Evolutionary conservation across 2,329 filamentous ascomycete species (phyloP).

Genomic region (Alternaria arborescens): DNA sequence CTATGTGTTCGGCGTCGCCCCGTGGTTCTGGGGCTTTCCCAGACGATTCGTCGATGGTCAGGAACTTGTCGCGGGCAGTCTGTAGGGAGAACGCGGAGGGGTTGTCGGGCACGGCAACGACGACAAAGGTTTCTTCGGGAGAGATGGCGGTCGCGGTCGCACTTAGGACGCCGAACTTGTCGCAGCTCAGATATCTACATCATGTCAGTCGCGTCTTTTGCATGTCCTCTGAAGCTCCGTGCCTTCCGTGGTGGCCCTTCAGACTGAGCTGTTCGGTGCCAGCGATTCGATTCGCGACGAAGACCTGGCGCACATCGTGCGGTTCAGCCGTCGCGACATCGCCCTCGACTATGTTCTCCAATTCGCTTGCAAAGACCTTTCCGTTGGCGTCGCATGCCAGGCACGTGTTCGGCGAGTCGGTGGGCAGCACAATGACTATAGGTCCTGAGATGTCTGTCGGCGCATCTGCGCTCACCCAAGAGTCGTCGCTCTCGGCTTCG

Average conservation of each 20-base stretch:
- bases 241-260: constrained; percentile 90
- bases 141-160: constrained; percentile 84
- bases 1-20: constrained; percentile 74
- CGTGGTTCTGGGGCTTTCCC: constrained; percentile 68
- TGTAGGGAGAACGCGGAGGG: constrained; percentile 78
- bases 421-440: constrained; percentile 81
- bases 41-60: constrained; percentile 63
- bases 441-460: constrained; percentile 81
- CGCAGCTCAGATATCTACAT: constrained; percentile 80
- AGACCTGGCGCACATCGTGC: constrained; percentile 94
- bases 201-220: not conserved
- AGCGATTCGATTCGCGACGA: constrained; percentile 84
- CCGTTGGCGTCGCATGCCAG: constrained; percentile 87
- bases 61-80: constrained; percentile 74
- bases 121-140: constrained; percentile 80
- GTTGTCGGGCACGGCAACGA: constrained; percentile 69
- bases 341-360: constrained; percentile 89
- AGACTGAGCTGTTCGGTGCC: constrained; percentile 85
- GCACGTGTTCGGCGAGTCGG: constrained; percentile 71
- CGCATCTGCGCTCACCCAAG: constrained; percentile 87
- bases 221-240: not conserved
- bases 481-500: constrained; percentile 74
- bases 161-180: constrained; percentile 80
- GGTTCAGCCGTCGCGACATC: constrained; percentile 88
- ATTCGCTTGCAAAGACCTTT: constrained; percentile 79